Conservation (phyloP, 345 rosid species). For the Litchi chinensis region DNA sequence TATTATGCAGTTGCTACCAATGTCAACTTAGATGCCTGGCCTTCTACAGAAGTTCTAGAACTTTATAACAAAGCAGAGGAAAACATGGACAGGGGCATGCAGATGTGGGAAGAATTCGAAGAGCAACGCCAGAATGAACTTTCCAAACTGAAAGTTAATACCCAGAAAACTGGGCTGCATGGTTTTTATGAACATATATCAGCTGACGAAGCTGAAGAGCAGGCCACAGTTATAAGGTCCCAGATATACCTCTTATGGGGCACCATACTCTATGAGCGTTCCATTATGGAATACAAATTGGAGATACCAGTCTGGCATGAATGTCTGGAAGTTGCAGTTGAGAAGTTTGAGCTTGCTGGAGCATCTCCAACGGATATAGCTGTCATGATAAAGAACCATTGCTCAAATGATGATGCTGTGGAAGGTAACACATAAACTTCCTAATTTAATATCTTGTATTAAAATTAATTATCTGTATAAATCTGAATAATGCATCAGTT, state of each 20-base stretch:
- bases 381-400: conserved; percentile 63
- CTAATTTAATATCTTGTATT: neutral
- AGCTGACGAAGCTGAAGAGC: conserved; percentile 54
- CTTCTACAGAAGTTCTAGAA: conserved; percentile 48
- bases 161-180: conserved; percentile 37
- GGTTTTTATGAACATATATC: conserved; percentile 47
- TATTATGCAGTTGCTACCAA: conserved; percentile 62
- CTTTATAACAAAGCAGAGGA: conserved; percentile 75
- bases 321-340: conserved; percentile 69
- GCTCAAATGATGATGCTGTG: conserved; percentile 49
- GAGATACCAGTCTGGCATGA: conserved; percentile 75
- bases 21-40: conserved; percentile 64
- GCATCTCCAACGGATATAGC: conserved; percentile 61
- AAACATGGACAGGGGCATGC: conserved; percentile 70
- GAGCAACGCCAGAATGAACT: conserved; percentile 33
- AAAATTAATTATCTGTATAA: conserved; percentile 6
- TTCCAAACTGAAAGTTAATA: conserved; percentile 24
- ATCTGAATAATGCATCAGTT: conserved; percentile 18
- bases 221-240: conserved; percentile 46
- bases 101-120: conserved; percentile 63
- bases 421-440: conserved; percentile 52
- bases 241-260: conserved; percentile 80
- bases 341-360: conserved; percentile 81
- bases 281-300: conserved; percentile 78
- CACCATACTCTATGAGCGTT: conserved; percentile 83